phyloP scores from a whole-genome alignment of 305 asterid species.

The Solanum hybrid region DNA sequence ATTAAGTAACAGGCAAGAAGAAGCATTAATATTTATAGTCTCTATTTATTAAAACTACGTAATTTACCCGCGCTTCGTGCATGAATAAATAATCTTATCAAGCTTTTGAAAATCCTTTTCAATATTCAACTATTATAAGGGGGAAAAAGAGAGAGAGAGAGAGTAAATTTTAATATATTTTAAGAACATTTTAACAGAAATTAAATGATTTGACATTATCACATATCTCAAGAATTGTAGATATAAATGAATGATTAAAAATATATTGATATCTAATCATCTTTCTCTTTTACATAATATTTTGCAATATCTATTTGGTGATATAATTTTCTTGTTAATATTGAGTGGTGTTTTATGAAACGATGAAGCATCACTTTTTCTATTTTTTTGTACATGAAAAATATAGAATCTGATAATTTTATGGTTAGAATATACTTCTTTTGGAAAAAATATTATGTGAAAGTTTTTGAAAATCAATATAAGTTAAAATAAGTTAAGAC shows the following conservation, averaged over 20 bases:
- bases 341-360: not conserved
- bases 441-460: not conserved
- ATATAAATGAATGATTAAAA: not conserved
- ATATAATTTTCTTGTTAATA: not conserved
- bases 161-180: not conserved
- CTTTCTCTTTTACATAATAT: not conserved
- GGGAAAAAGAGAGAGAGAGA: not conserved
- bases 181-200: not conserved
- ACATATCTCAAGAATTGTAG: not conserved
- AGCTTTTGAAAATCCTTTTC: not conserved
- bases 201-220: not conserved
- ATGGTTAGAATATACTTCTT: not conserved
- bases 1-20: not conserved
- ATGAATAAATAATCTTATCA: not conserved
- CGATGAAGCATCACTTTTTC: not conserved
- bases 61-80: not conserved
- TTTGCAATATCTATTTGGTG: not conserved
- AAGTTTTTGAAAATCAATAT: not conserved
- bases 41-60: not conserved
- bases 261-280: not conserved
- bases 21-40: too few relatives aligned
- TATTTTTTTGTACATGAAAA: too few relatives aligned
- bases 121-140: not conserved
- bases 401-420: too few relatives aligned
- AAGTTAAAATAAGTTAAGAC: not conserved